Percentiles rank a stretch among this genome's conserved stretches.
Conservation (phyloP, 257 asterid species). For the Lycium ferocissimum region DNA sequence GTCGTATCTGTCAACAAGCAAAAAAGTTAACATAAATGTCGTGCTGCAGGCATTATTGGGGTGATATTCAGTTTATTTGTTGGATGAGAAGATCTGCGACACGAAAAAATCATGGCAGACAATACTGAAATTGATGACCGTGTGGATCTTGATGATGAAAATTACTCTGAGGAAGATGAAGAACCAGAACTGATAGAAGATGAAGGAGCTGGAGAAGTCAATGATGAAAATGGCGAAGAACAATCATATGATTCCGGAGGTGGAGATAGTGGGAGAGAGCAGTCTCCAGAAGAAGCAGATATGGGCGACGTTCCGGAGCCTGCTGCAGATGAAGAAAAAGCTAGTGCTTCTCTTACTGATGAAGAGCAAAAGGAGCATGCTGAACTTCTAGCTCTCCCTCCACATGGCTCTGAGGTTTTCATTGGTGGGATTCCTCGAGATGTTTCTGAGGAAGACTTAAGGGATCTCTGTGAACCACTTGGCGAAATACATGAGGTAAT, state of each 20-base stretch:
- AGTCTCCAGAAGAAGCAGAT: constrained; percentile 53
- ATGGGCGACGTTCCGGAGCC: constrained; percentile 45
- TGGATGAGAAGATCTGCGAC: constrained; percentile 53
- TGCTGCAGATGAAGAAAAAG: constrained; percentile 56
- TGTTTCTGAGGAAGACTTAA: constrained; percentile 76
- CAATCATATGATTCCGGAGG: constrained; percentile 58
- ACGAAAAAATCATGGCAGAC: constrained; percentile 66
- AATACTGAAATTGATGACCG: constrained; percentile 86
- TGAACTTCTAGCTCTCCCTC: constrained; percentile 86
- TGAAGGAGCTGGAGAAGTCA: constrained; percentile 68
- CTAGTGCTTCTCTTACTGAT: constrained; percentile 44
- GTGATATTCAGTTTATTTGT: constrained; percentile 48
- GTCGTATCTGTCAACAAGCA: background rate
- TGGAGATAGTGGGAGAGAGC: constrained; percentile 65
- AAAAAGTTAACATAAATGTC: constrained; percentile 41
- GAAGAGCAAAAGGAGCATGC: constrained; percentile 56
- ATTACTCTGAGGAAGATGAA: constrained; percentile 82
- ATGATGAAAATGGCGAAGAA: constrained; percentile 67
- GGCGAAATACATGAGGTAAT: constrained; percentile 83
- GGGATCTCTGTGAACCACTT: constrained; percentile 76
- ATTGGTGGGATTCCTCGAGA: constrained; percentile 94
- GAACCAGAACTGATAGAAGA: constrained; percentile 81
- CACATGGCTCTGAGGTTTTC: constrained; percentile 92
- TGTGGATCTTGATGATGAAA: constrained; percentile 91
- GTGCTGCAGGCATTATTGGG: constrained; percentile 60